Evolutionary conservation across 2,329 filamentous ascomycete species (phyloP).

Genomic region (Cladosporium sp.): DNA sequence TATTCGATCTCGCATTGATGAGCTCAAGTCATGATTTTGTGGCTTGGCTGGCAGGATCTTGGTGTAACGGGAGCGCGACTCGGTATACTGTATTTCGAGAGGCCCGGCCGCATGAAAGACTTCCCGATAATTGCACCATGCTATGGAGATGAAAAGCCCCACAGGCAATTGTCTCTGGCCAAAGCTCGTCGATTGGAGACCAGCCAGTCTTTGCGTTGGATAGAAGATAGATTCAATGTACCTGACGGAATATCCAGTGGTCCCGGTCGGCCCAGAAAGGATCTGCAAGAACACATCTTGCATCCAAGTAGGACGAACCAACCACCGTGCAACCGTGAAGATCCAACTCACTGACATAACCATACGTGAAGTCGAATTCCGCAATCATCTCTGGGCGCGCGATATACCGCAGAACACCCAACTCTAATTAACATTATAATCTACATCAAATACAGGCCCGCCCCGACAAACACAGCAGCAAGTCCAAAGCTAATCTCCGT

Average conservation of each 20-base stretch:
- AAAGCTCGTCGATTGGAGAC: not conserved
- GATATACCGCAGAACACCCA: not conserved
- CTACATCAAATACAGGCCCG: slow-evolving; percentile 14
- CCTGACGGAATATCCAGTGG: not conserved
- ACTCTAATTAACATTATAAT: slow-evolving; percentile 3
- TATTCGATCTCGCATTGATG: not conserved
- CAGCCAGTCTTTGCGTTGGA: not conserved
- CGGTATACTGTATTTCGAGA: not conserved
- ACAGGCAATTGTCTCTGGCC: not conserved
- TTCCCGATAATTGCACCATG: not conserved
- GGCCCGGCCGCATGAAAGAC: not conserved
- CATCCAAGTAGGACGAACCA: not conserved
- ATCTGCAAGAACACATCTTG: not conserved
- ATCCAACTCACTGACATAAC: not conserved
- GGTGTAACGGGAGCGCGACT: not conserved
- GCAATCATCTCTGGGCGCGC: not conserved
- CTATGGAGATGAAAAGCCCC: not conserved
- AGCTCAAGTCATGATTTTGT: not conserved
- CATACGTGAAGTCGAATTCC: not conserved
- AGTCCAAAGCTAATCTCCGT: slow-evolving; percentile 13
- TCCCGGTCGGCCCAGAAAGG: not conserved
- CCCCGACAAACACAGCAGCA: slow-evolving; percentile 2
- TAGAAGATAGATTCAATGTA: not conserved
- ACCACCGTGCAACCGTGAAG: not conserved
- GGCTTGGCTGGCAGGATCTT: slow-evolving; percentile 6